phyloP scores from a whole-genome alignment of 257 asterid species.

The Voacanga thouarsii region DNA sequence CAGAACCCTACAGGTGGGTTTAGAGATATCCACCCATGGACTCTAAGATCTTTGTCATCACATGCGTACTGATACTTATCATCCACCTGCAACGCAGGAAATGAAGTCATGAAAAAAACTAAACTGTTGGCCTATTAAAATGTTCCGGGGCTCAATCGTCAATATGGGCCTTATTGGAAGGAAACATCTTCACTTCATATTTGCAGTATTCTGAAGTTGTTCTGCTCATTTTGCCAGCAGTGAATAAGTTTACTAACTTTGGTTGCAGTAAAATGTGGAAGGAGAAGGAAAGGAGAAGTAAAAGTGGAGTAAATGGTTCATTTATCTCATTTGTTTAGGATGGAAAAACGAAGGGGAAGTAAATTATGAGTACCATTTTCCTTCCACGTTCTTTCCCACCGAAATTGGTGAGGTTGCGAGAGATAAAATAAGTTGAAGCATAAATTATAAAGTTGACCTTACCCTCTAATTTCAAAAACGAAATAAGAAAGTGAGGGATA shows the following conservation, averaged over 20 bases:
- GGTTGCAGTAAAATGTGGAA: background rate
- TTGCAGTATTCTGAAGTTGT: background rate
- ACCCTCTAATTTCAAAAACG: background rate
- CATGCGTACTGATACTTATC: conserved; percentile 73
- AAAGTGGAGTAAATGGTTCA: background rate
- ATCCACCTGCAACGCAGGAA: conserved; percentile 47
- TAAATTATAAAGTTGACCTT: background rate
- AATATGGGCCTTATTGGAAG: background rate
- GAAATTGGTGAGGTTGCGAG: background rate
- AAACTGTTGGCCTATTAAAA: background rate
- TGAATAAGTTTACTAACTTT: background rate
- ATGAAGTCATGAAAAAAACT: background rate
- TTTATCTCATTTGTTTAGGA: background rate
- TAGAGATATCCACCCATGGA: conserved; percentile 76
- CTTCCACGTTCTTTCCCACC: background rate
- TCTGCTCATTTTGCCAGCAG: background rate
- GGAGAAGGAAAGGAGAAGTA: background rate
- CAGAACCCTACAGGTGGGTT: conserved; percentile 65
- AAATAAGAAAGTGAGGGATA: background rate
- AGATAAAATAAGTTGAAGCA: background rate
- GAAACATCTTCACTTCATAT: background rate
- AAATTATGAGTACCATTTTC: background rate
- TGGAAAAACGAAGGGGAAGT: background rate
- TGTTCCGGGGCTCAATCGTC: background rate
- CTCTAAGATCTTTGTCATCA: conserved; percentile 57